Conservation (phyloP, 192 early-diverging fungal species). For the Chytriomyces confervae region DNA sequence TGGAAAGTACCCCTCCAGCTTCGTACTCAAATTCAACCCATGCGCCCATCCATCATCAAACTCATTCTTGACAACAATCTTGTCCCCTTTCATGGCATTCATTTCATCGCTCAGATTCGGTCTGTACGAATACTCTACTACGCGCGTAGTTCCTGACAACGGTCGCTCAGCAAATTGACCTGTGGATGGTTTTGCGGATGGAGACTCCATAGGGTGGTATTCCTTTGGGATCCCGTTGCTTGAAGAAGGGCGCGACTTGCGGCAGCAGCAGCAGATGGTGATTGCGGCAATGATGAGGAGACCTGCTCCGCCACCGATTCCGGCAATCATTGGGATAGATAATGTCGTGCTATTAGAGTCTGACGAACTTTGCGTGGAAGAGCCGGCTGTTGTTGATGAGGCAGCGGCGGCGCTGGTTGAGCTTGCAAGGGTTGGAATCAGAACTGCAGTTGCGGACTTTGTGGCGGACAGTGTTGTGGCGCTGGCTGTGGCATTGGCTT, state of each 20-base stretch:
- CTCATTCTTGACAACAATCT: conserved; percentile 11
- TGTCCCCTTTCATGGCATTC: background rate
- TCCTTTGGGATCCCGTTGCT: background rate
- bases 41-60: conserved; percentile 47
- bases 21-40: conserved; percentile 55
- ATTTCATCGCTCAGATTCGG: conserved; percentile 14
- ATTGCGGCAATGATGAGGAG: background rate
- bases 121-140: background rate
- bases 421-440: background rate
- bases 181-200: background rate
- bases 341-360: background rate
- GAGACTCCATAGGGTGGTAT: background rate
- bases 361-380: background rate
- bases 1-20: conserved; percentile 55
- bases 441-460: background rate
- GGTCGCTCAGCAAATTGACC: background rate
- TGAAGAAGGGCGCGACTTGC: background rate
- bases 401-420: background rate
- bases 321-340: conserved; percentile 9
- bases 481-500: background rate
- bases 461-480: background rate
- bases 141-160: background rate
- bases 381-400: background rate
- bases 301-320: conserved; percentile 1
- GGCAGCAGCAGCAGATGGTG: background rate